Evolutionary conservation across 2,329 filamentous ascomycete species (phyloP).

Genomic region (Aureobasidium mangrovei): DNA sequence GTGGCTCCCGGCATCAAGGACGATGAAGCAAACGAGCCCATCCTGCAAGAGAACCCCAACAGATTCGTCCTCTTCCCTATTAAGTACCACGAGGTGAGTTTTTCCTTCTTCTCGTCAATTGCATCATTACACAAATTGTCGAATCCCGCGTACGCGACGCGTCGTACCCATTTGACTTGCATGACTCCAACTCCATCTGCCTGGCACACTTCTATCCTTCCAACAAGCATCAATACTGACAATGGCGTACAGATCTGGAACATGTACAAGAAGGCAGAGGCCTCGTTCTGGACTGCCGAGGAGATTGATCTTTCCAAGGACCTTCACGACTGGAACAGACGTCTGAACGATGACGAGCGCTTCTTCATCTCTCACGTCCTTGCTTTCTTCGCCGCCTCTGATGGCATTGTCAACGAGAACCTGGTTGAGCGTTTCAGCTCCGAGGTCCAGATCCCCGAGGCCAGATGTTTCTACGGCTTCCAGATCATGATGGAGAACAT

Average conservation of each 20-base stretch:
- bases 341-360: conserved; percentile 89
- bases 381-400: conserved; percentile 97
- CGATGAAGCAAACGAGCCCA: conserved; percentile 75
- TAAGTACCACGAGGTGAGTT: conserved; percentile 94
- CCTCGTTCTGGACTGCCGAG: conserved; percentile 99
- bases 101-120: background rate
- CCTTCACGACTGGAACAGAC: conserved; percentile 98
- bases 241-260: conserved; percentile 73
- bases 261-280: conserved; percentile 99
- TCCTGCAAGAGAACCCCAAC: conserved; percentile 89
- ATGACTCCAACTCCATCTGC: conserved; percentile 27
- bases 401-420: conserved; percentile 99
- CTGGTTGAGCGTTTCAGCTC: conserved; percentile 93
- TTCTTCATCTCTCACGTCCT: conserved; percentile 98
- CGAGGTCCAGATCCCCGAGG: conserved; percentile 95
- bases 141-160: conserved; percentile 50
- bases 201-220: background rate
- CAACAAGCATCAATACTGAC: conserved; percentile 30
- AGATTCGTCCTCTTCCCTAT: conserved; percentile 98
- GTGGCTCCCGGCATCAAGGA: conserved; percentile 46
- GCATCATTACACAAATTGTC: conserved; percentile 8
- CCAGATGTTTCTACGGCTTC: conserved; percentile 99
- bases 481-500: conserved; percentile 99
- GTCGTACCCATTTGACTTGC: conserved; percentile 41
- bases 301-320: conserved; percentile 99